A percentile compares a stretch with the other conserved stretches of the same genome.
phyloP scores from a whole-genome alignment of 2,329 filamentous ascomycete species.

The Pestalotiopsis sp. region DNA sequence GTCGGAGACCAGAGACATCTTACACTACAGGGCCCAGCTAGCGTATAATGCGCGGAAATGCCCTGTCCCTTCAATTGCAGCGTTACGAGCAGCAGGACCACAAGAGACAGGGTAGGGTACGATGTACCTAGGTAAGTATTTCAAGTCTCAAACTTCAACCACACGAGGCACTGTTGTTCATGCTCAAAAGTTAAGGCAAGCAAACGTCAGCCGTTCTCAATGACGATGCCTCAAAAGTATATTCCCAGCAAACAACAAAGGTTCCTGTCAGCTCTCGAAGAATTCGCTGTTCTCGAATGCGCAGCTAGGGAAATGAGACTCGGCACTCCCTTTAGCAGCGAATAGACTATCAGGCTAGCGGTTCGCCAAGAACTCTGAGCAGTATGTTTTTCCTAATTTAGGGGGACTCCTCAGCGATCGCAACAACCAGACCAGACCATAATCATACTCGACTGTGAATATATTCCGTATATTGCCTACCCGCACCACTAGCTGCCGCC shows the following conservation, averaged over 20 bases:
- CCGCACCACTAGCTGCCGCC: background rate
- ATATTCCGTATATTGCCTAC: too few relatives aligned
- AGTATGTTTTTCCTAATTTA: background rate
- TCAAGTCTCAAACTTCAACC: too few relatives aligned
- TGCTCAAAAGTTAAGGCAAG: background rate
- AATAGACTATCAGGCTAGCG: background rate
- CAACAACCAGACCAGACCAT: background rate
- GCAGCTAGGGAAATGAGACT: background rate
- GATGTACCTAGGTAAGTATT: too few relatives aligned
- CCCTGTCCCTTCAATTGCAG: too few relatives aligned
- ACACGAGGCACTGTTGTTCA: background rate
- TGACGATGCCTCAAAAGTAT: background rate
- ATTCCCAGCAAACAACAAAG: background rate
- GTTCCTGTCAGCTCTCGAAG: background rate
- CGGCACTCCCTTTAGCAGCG: background rate
- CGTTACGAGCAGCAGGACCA: too few relatives aligned
- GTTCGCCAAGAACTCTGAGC: background rate
- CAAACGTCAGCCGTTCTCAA: background rate
- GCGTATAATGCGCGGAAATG: too few relatives aligned
- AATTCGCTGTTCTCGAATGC: background rate
- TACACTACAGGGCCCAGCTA: background rate
- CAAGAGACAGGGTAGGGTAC: too few relatives aligned
- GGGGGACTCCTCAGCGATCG: background rate
- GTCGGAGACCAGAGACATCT: background rate
- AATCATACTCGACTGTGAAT: too few relatives aligned